phyloP scores from a whole-genome alignment of 2,329 filamentous ascomycete species.

The Cladosporium austrohemisphaericum region DNA sequence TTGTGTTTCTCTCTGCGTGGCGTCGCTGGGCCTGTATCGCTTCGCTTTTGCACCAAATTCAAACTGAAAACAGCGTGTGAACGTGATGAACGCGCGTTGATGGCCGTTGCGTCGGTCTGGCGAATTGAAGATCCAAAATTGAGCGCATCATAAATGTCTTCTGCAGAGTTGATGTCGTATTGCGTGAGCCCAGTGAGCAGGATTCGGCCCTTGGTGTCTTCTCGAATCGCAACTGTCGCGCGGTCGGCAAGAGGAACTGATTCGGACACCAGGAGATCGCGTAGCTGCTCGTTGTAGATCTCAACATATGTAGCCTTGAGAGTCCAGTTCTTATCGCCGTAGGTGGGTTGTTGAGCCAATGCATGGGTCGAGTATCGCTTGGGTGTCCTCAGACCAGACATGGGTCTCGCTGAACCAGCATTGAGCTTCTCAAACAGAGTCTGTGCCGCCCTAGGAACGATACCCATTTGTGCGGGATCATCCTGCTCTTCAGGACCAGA shows the following conservation, averaged over 20 bases:
- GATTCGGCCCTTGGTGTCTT: conserved; percentile 92
- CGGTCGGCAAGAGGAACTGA: conserved; percentile 66
- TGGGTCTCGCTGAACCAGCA: conserved; percentile 56
- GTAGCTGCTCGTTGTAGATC: conserved; percentile 96
- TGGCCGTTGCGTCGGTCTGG: conserved; percentile 93
- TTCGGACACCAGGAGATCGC: conserved; percentile 83
- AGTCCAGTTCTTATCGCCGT: conserved; percentile 70
- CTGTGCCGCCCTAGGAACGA: conserved; percentile 87
- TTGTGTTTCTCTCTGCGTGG: conserved; percentile 73
- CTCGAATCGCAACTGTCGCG: conserved; percentile 79
- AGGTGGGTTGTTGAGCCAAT: conserved; percentile 46
- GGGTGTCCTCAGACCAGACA: conserved; percentile 73
- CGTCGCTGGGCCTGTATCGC: conserved; percentile 42
- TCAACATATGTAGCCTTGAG: conserved; percentile 73
- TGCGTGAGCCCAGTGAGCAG: conserved; percentile 86
- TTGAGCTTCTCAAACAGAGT: conserved; percentile 83
- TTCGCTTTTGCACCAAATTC: conserved; percentile 84
- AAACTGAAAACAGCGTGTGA: conserved; percentile 97
- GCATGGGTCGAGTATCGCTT: conserved; percentile 64
- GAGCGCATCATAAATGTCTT: conserved; percentile 83
- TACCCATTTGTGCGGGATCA: conserved; percentile 56
- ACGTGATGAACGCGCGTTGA: conserved; percentile 95
- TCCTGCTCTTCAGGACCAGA: conserved; percentile 68
- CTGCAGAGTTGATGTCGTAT: conserved; percentile 82
- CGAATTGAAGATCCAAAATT: conserved; percentile 92